Conservation (phyloP, 2,329 filamentous ascomycete species). For the Penicillium sp. region DNA sequence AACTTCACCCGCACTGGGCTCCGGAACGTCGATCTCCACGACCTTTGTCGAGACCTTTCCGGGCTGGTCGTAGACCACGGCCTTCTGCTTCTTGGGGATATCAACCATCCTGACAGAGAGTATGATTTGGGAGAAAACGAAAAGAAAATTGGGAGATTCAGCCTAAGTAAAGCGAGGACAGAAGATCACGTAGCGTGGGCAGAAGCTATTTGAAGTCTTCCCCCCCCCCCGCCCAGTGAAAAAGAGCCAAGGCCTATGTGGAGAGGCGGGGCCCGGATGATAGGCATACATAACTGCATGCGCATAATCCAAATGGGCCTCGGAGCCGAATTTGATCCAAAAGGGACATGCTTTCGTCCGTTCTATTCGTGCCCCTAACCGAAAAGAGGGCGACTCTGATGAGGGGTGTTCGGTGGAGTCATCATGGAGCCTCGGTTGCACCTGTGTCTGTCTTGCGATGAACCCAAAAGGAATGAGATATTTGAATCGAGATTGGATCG, state of each 20-base stretch:
- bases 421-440: conserved; percentile 13
- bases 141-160: not conserved
- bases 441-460: not conserved
- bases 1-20: conserved; percentile 66
- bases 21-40: conserved; percentile 66
- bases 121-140: too few species aligned
- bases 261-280: conserved; percentile 10
- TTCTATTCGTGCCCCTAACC: not conserved
- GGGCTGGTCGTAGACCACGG: conserved; percentile 67
- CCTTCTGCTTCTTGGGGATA: conserved; percentile 65
- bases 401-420: conserved; percentile 18
- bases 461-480: not conserved
- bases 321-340: not conserved
- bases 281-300: not conserved
- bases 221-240: conserved; percentile 4
- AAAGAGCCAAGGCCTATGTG: conserved; percentile 7
- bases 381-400: conserved; percentile 3
- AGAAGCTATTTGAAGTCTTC: not conserved
- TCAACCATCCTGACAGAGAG: conserved; percentile 38
- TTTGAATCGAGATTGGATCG: not conserved
- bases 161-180: not conserved
- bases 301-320: not conserved
- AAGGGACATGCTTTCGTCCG: not conserved
- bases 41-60: conserved; percentile 68
- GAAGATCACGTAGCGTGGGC: not conserved